Percentiles rank a stretch among this genome's conserved stretches.
Conservation (phyloP, 129 eudicot genomes). For the Chrysanthemum seticuspe region DNA sequence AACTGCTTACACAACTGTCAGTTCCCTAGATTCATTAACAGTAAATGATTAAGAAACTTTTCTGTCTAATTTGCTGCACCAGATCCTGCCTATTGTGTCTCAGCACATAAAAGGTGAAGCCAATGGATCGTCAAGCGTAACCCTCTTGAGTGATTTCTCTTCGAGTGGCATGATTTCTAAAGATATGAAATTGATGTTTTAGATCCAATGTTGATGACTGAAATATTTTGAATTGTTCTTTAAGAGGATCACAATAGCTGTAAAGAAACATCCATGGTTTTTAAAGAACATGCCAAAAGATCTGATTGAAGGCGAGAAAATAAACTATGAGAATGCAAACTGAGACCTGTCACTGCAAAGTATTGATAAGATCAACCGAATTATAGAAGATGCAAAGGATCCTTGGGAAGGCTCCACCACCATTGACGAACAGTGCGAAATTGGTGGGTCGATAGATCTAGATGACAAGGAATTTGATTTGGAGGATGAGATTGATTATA, state of each 20-base stretch:
- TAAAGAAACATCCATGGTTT: constrained; percentile 73
- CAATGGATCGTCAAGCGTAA: constrained; percentile 32
- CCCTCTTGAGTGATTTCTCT: neutral
- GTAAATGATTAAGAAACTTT: constrained; percentile 59
- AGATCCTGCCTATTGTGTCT: constrained; percentile 74
- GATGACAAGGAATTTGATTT: constrained; percentile 49
- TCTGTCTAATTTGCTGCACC: constrained; percentile 71
- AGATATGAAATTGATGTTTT: no score
- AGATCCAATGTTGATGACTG: no score
- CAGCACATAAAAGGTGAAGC: constrained; percentile 32
- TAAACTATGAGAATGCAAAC: constrained; percentile 40
- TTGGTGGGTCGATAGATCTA: constrained; percentile 42
- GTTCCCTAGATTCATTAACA: constrained; percentile 42
- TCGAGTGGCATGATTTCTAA: neutral
- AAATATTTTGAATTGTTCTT: no score
- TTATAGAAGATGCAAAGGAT: constrained; percentile 67
- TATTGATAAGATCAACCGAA: neutral
- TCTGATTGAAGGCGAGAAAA: constrained; percentile 53
- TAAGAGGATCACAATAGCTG: constrained; percentile 44
- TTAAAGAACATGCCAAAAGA: constrained; percentile 56
- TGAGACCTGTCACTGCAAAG: constrained; percentile 45
- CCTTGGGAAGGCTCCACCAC: constrained; percentile 45
- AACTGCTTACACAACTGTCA: constrained; percentile 26
- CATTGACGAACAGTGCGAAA: constrained; percentile 21
- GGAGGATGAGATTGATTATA: constrained; percentile 60